A percentile compares a stretch with the other conserved stretches of the same genome.
Conservation (phyloP, 352 stramenopile genomes). For the Phytophthora constricta region DNA sequence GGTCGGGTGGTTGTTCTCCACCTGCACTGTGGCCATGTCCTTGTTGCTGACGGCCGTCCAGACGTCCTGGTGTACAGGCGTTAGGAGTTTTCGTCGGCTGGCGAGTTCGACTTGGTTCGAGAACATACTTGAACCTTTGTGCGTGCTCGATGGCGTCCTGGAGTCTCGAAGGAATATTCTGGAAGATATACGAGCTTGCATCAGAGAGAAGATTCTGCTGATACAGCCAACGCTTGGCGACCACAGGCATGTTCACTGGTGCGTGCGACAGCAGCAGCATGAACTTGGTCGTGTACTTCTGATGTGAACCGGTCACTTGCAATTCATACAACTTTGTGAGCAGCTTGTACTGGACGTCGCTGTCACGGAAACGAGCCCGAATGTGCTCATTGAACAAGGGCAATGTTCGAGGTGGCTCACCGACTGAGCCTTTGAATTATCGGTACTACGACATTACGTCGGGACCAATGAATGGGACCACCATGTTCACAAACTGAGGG, state of each 20-base stretch:
- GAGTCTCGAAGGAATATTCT: slow-evolving; percentile 11
- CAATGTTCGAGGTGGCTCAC: slow-evolving; percentile 6
- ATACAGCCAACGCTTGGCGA: slow-evolving; percentile 13
- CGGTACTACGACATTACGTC: slow-evolving; percentile 26
- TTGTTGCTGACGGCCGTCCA: slow-evolving; percentile 21
- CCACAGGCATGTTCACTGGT: slow-evolving; percentile 2
- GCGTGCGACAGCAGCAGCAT: slow-evolving; percentile 11
- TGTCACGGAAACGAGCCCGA: slow-evolving; percentile 4
- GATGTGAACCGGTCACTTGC: slow-evolving; percentile 5
- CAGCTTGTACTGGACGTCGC: slow-evolving; percentile 13
- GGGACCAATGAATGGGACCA: slow-evolving; percentile 8
- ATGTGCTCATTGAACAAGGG: slow-evolving; percentile 16
- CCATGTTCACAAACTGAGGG: slow-evolving; percentile 14
- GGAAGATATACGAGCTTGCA: slow-evolving; percentile 8
- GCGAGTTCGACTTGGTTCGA: neutral
- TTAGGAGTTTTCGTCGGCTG: neutral
- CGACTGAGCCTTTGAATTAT: slow-evolving; percentile 12
- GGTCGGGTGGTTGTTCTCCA: neutral
- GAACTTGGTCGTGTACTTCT: slow-evolving; percentile 17
- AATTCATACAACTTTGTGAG: slow-evolving; percentile 17
- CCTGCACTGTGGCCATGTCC: slow-evolving; percentile 1
- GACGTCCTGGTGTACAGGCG: slow-evolving; percentile 5
- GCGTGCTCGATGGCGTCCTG: slow-evolving; percentile 7
- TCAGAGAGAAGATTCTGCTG: slow-evolving; percentile 16
- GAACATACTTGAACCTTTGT: slow-evolving; percentile 11